Conservation (phyloP, 257 asterid species). For the Ballota nigra region DNA sequence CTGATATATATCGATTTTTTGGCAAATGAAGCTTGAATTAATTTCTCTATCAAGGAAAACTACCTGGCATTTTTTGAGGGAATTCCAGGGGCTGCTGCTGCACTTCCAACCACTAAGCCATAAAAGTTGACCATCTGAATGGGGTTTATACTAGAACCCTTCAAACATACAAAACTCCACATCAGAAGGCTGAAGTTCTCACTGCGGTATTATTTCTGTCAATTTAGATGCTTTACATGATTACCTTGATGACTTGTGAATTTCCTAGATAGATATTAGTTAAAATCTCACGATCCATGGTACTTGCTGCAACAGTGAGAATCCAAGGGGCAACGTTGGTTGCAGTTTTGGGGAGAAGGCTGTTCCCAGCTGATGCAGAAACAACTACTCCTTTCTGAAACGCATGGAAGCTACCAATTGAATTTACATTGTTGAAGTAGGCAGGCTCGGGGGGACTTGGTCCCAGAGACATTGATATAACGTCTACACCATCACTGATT, state of each 20-base stretch:
- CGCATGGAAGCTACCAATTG: conserved; percentile 50
- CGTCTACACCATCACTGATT: conserved; percentile 39
- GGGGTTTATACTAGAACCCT: conserved; percentile 59
- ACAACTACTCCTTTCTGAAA: conserved; percentile 41
- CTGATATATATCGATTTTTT: neutral
- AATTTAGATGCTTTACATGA: conserved; percentile 1
- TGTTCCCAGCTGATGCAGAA: conserved; percentile 51
- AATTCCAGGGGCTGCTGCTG: conserved; percentile 52
- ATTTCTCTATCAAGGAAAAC: neutral
- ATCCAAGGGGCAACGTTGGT: conserved; percentile 51
- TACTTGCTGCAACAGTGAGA: conserved; percentile 53
- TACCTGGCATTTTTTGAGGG: conserved; percentile 47
- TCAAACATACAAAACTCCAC: conserved; percentile 13
- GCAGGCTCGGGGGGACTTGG: conserved; percentile 28
- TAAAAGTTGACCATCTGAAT: conserved; percentile 29
- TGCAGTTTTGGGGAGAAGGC: conserved; percentile 30
- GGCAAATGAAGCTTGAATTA: neutral
- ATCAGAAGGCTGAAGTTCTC: conserved; percentile 14
- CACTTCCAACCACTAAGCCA: conserved; percentile 43
- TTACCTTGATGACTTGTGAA: conserved; percentile 41
- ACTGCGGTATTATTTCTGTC: neutral
- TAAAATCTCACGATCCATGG: conserved; percentile 43
- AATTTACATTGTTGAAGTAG: conserved; percentile 32
- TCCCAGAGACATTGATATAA: conserved; percentile 47
- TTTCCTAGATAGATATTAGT: conserved; percentile 43